Conservation (phyloP, 2,329 filamentous ascomycete genomes). For the Ampelomyces quisqualis region DNA sequence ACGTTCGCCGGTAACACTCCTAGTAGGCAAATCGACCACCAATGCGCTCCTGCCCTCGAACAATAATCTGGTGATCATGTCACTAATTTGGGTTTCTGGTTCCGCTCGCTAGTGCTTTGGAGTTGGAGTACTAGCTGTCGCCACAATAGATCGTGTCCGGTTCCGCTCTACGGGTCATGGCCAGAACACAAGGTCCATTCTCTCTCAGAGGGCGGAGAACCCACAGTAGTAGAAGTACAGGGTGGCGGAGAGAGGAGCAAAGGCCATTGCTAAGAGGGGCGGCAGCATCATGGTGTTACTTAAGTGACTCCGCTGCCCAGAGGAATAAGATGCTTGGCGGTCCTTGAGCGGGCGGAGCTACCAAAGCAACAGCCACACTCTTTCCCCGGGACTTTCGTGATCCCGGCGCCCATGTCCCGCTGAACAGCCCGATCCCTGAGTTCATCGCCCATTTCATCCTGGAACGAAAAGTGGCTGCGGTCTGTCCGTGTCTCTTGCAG, state of each 20-base stretch:
- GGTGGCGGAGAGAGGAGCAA: slow-evolving; percentile 15
- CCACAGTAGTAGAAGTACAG: slow-evolving; percentile 13
- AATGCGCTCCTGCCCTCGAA: slow-evolving; percentile 3
- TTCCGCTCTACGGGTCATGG: slow-evolving; percentile 8
- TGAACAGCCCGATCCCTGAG: not conserved
- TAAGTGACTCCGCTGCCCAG: slow-evolving; percentile 30
- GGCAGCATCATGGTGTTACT: slow-evolving; percentile 31
- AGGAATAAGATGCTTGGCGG: slow-evolving; percentile 36
- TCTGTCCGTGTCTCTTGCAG: too few relatives aligned
- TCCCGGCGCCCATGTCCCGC: not conserved
- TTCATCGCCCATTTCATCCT: not conserved
- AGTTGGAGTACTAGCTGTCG: too few relatives aligned
- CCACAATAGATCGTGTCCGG: not conserved
- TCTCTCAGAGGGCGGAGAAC: slow-evolving; percentile 1
- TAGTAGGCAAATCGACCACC: slow-evolving; percentile 26
- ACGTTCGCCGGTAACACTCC: slow-evolving; percentile 22
- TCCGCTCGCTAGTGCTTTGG: too few relatives aligned
- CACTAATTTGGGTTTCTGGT: slow-evolving; percentile 5
- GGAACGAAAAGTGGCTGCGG: too few relatives aligned
- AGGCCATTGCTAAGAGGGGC: slow-evolving; percentile 12
- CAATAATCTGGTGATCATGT: slow-evolving; percentile 11
- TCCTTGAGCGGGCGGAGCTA: slow-evolving; percentile 14
- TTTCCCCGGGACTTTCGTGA: too few relatives aligned
- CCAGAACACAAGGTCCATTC: slow-evolving; percentile 6
- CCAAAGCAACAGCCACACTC: slow-evolving; percentile 1